Percentiles rank a stretch among this genome's conserved stretches.
Evolutionary conservation across 73 alveolate genomes (phyloP).

Genomic region (Diophrys sp.): DNA sequence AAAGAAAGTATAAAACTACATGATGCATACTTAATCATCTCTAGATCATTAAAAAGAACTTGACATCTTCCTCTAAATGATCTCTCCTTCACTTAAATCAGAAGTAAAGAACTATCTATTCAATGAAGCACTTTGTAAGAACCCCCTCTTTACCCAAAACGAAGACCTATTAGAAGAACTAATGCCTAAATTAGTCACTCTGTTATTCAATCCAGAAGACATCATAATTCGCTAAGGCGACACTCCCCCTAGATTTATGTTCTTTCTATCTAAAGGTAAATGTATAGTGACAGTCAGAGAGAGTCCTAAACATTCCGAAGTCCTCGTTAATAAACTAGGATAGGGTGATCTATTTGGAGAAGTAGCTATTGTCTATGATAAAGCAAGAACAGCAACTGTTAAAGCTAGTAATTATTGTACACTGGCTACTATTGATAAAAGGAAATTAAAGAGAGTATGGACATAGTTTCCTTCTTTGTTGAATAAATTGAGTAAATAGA

Average conservation of each 20-base stretch:
- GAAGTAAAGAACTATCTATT: slow-evolving; percentile 19
- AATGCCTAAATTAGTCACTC: slow-evolving; percentile 30
- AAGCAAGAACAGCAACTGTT: slow-evolving; percentile 80
- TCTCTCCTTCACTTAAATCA: slow-evolving; percentile 32
- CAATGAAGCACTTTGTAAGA: slow-evolving; percentile 16
- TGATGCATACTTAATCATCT: background rate
- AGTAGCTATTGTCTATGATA: slow-evolving; percentile 63
- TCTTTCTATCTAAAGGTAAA: slow-evolving; percentile 38
- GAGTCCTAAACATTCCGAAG: background rate
- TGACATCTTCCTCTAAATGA: slow-evolving; percentile 4
- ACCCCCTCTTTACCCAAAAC: slow-evolving; percentile 24
- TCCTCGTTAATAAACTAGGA: background rate
- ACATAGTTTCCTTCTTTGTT: no score
- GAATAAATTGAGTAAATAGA: no score
- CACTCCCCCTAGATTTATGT: slow-evolving; percentile 1
- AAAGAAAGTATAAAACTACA: background rate
- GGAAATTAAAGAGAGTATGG: no score
- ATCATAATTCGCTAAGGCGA: slow-evolving; percentile 2
- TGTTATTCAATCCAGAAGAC: background rate
- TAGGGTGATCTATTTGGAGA: slow-evolving; percentile 75
- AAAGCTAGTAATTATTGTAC: slow-evolving; percentile 65
- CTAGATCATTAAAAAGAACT: slow-evolving; percentile 9
- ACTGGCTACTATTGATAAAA: slow-evolving; percentile 40
- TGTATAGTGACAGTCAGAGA: slow-evolving; percentile 3
- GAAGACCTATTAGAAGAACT: slow-evolving; percentile 13